Conservation (phyloP, 352 stramenopile genomes). For the Globisporangium acanthophoron region DNA sequence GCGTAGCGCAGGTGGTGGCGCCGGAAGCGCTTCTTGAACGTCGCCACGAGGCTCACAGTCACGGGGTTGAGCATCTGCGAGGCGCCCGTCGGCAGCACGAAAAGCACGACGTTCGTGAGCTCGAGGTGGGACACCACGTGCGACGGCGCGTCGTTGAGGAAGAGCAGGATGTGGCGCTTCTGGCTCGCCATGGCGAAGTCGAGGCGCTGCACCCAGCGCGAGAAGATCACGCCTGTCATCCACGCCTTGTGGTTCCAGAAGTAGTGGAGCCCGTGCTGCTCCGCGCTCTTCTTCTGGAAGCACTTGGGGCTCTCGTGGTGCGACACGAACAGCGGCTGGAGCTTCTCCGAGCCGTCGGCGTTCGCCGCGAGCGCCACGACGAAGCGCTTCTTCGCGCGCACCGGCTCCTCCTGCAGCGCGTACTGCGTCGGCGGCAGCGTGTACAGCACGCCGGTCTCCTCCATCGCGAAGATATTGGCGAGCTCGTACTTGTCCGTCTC, state of each 20-base stretch:
- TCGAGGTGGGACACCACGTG: slow-evolving; percentile 74
- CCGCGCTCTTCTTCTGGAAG: slow-evolving; percentile 69
- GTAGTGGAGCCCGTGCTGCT: slow-evolving; percentile 79
- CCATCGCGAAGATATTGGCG: slow-evolving; percentile 70
- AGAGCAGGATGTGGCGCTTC: slow-evolving; percentile 70
- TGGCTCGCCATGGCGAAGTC: slow-evolving; percentile 75
- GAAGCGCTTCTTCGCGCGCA: slow-evolving; percentile 67
- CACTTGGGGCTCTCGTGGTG: slow-evolving; percentile 73
- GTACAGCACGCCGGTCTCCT: slow-evolving; percentile 73
- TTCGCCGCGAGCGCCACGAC: slow-evolving; percentile 62
- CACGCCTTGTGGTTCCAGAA: slow-evolving; percentile 80
- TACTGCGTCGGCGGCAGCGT: slow-evolving; percentile 51
- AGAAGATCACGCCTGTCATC: slow-evolving; percentile 84
- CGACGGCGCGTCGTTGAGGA: slow-evolving; percentile 74
- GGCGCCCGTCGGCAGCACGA: slow-evolving; percentile 40
- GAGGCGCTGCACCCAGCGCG: slow-evolving; percentile 71
- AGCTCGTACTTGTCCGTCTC: slow-evolving; percentile 76
- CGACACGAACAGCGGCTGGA: slow-evolving; percentile 79
- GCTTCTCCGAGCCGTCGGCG: slow-evolving; percentile 65
- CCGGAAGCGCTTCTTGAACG: slow-evolving; percentile 75
- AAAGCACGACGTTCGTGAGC: slow-evolving; percentile 69
- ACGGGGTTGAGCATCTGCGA: slow-evolving; percentile 66
- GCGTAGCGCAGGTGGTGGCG: slow-evolving; percentile 62
- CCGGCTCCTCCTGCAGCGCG: slow-evolving; percentile 35
- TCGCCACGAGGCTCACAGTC: slow-evolving; percentile 46